Evolutionary conservation across 1,284 basidiomycete genomes (phyloP).

Genomic region (Schizophyllum commune): DNA sequence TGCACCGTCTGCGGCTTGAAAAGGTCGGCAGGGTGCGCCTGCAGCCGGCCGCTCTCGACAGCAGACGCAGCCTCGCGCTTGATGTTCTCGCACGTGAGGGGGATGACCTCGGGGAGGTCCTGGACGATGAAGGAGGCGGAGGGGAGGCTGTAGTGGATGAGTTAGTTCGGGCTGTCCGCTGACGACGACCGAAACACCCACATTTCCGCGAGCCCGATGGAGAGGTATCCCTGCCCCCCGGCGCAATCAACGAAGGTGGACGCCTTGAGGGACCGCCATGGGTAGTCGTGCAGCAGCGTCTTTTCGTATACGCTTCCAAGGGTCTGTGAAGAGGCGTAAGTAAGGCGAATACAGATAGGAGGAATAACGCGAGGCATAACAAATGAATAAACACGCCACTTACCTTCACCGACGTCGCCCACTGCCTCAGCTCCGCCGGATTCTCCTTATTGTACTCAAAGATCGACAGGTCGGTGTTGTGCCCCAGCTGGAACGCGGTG

Average conservation of each 20-base stretch:
- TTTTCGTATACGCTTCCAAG: neutral
- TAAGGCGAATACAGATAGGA: too few relatives aligned
- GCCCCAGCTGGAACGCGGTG: conserved; percentile 27
- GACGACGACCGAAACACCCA: conserved; percentile 7
- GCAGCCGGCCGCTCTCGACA: neutral
- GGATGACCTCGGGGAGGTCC: conserved; percentile 22
- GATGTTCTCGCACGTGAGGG: neutral
- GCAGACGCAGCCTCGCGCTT: neutral
- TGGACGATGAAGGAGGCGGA: conserved; percentile 28
- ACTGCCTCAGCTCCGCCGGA: neutral
- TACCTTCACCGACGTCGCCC: neutral
- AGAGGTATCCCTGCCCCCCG: conserved; percentile 29
- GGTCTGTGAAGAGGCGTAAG: conserved; percentile 29
- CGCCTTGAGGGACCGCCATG: conserved; percentile 25
- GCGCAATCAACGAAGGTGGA: conserved; percentile 29
- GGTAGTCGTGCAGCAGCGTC: conserved; percentile 28
- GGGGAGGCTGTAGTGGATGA: conserved; percentile 4
- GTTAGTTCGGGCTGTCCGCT: neutral
- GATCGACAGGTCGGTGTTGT: conserved; percentile 25
- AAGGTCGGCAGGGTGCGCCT: conserved; percentile 1
- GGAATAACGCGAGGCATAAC: conserved; percentile 19
- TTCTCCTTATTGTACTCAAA: conserved; percentile 24
- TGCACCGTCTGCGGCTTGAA: conserved; percentile 2
- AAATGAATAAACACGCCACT: neutral
- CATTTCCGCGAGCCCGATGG: conserved; percentile 26